These are phyloP conservation scores for Cordyceps farinosa DNA, from an alignment of 2,329 filamentous ascomycete genomes.

Conservation along the genomic window DNA sequence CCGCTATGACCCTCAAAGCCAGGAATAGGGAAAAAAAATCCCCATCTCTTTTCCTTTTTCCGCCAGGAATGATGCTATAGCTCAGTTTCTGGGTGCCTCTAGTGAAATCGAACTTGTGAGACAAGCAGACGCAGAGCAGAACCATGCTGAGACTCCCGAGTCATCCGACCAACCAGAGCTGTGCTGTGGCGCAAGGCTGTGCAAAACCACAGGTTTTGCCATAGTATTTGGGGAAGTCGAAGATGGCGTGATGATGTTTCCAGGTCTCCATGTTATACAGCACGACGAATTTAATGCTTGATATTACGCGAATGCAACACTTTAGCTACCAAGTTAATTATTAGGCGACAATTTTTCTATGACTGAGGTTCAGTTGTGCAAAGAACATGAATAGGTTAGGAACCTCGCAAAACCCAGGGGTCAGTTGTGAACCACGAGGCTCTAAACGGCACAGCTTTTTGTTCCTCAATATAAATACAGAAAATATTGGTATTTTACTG, in stretches of 20 bases:
- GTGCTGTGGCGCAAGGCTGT: no score
- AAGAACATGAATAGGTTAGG: neutral
- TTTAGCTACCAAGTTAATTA: neutral
- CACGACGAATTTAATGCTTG: no score
- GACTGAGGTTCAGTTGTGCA: no score
- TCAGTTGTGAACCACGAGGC: no score
- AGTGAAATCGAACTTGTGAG: neutral
- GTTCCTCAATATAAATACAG: neutral
- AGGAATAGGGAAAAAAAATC: no score
- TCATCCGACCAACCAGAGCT: no score
- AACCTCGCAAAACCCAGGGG: neutral
- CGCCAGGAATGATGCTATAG: neutral
- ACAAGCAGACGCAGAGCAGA: neutral
- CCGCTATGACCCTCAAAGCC: no score
- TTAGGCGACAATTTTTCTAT: no score
- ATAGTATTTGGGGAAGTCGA: neutral
- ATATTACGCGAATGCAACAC: no score
- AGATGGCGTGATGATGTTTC: neutral
- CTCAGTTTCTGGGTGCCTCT: no score
- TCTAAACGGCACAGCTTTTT: neutral
- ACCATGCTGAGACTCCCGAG: neutral
- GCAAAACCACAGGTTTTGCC: neutral
- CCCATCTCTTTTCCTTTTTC: no score
- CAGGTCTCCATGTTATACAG: no score
- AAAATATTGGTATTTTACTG: neutral